Conservation (phyloP, 2,329 filamentous ascomycete species). For the Epichloe hybrida region DNA sequence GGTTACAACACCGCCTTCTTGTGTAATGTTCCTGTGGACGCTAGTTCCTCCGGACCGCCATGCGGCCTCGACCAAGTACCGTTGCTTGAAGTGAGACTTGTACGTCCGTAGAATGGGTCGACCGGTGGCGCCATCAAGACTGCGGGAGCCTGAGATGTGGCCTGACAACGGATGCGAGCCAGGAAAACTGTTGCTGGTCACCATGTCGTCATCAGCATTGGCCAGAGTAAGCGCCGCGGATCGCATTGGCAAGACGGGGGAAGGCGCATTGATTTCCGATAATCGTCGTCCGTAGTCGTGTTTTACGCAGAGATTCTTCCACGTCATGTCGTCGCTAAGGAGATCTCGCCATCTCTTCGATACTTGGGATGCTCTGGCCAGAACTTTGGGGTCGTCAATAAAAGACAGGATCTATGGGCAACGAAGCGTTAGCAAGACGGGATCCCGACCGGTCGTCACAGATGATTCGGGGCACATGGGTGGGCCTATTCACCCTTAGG, state of each 20-base stretch:
- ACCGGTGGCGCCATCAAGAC: conserved; percentile 36
- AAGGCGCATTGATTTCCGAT: conserved; percentile 33
- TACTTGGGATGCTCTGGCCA: conserved; percentile 91
- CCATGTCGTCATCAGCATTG: conserved; percentile 23
- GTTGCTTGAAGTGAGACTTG: conserved; percentile 93
- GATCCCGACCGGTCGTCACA: too few relatives aligned
- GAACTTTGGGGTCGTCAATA: conserved; percentile 89
- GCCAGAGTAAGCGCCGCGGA: conserved; percentile 16
- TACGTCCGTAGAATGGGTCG: conserved; percentile 66
- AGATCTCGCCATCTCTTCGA: conserved; percentile 88
- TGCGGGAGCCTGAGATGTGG: conserved; percentile 31
- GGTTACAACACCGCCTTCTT: conserved; percentile 93
- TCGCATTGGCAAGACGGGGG: conserved; percentile 16
- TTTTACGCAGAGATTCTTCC: conserved; percentile 94
- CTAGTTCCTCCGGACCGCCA: conserved; percentile 88
- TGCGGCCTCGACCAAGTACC: conserved; percentile 91
- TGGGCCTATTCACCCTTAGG: conserved; percentile 44
- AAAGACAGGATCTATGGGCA: conserved; percentile 69
- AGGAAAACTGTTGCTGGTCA: conserved; percentile 29
- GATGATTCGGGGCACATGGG: background rate
- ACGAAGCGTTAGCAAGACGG: conserved; percentile 5
- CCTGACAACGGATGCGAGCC: conserved; percentile 25
- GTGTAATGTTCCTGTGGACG: conserved; percentile 77
- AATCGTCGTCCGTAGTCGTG: conserved; percentile 65
- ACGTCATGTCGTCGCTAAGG: conserved; percentile 90